Percentiles rank a stretch among this genome's conserved stretches.
Evolutionary conservation across 768 basidiomycete genomes (phyloP).

Genomic region (Flagelloscypha sp.): DNA sequence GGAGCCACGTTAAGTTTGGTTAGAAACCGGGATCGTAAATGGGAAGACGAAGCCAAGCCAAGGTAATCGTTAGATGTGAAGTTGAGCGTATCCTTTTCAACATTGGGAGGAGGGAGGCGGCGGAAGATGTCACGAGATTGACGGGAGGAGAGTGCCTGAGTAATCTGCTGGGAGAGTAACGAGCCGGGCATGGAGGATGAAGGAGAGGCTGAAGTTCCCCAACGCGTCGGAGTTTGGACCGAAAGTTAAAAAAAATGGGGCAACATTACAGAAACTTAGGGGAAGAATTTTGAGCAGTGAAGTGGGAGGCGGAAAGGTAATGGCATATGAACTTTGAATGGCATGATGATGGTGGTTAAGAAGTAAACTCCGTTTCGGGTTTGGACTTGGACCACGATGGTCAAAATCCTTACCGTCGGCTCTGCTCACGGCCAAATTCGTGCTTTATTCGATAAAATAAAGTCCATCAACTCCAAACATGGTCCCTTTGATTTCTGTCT

Average conservation of each 20-base stretch:
- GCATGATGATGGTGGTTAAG: no score
- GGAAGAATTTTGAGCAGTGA: no score
- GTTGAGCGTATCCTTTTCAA: conserved; percentile 35
- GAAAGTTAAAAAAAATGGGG: no score
- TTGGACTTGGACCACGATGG: no score
- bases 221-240: no score
- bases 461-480: conserved; percentile 80
- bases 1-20: conserved; percentile 37
- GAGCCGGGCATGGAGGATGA: no score
- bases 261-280: no score
- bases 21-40: conserved; percentile 54
- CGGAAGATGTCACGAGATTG: conserved; percentile 63
- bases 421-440: conserved; percentile 68
- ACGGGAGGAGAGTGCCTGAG: conserved; percentile 52
- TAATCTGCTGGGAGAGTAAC: conserved; percentile 27
- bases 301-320: no score
- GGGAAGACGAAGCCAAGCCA: conserved; percentile 56
- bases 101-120: conserved; percentile 46
- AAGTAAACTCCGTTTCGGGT: no score
- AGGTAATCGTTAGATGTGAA: conserved; percentile 94
- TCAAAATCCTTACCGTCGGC: conserved; percentile 80
- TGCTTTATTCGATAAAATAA: conserved; percentile 74
- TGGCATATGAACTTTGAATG: no score
- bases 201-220: no score
- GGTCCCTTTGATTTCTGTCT: conserved; percentile 85